Evolutionary conservation across 2,329 filamentous ascomycete genomes (phyloP), one percentile per base, ranked within the genome.

Genomic region (Fusarium camptoceras): DNA sequence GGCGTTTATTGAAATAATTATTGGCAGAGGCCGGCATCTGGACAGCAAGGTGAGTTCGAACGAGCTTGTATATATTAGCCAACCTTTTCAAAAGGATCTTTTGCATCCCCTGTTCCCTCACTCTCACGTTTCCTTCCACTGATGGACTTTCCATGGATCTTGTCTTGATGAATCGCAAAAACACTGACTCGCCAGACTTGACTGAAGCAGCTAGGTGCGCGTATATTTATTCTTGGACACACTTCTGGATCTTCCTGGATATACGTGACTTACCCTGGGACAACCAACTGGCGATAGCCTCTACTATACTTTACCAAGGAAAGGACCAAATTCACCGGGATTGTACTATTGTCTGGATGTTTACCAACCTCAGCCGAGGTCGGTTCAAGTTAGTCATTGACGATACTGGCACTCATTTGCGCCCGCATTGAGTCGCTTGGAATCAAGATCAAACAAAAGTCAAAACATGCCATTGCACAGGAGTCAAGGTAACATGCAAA

Each of bases 31-130:
- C 78, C 76, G 75, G 77, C 75, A 77, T 82, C 83, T 78, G 83
- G 84, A 84, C 84, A 86, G 84, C 83, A 81, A 83, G 84, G 84
- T 86, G 80, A 85, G 84, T 82, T 72, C 74, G 76, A 78, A 62
- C 34, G 79, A 81, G 81, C 82, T 81, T 86, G 84, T 86, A 85
- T 83, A 85, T 86, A 84, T 81, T 79, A 79, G 78, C 81, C 80
- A 83, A 80, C 76, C 78, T 73, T 74, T 69, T 80, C 78, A 81
- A 82, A 77, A 77, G 77, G 76, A 76, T 73, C 67, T 72, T 70
- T 68, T 73, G 62, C 66, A 55, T 43, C 68, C 65, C 60, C 53
- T 48, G 49, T 39, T 41, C 41, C 22, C 34, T 47, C 30, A 47
- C 43, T 55, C 44, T 53, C 51, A 55, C 30, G 25, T 68, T 66